A percentile compares a stretch with the other conserved stretches of the same genome.
Conservation (phyloP, 2,329 filamentous ascomycete genomes). For the Tolypocladium ovalisporum region DNA sequence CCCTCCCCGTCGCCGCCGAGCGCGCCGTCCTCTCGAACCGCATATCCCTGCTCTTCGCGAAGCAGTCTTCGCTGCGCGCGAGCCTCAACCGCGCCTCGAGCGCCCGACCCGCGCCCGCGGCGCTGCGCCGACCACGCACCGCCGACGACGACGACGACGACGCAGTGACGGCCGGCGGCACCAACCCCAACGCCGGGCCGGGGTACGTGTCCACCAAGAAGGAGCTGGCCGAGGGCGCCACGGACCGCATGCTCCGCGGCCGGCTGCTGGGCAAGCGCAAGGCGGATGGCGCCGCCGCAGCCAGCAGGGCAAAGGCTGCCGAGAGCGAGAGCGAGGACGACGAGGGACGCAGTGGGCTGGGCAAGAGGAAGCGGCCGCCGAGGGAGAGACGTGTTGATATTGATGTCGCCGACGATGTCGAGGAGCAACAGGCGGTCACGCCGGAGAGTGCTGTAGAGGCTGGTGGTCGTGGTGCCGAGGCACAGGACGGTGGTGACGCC, state of each 20-base stretch:
- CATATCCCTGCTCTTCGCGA: slow-evolving; percentile 27
- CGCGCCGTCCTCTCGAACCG: slow-evolving; percentile 28
- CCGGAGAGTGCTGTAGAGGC: not conserved
- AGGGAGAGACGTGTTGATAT: not conserved
- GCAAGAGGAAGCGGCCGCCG: slow-evolving; percentile 23
- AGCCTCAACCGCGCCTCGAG: slow-evolving; percentile 15
- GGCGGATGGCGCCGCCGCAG: slow-evolving; percentile 1
- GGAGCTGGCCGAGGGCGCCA: slow-evolving; percentile 10
- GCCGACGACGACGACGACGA: slow-evolving; percentile 6
- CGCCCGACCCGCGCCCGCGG: slow-evolving; percentile 5
- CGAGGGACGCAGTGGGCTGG: slow-evolving; percentile 24
- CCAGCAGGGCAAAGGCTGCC: slow-evolving; percentile 4
- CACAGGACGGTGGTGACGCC: not conserved
- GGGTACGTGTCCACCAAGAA: slow-evolving; percentile 22
- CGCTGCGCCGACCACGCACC: not conserved
- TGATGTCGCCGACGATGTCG: not conserved
- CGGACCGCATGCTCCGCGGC: slow-evolving; percentile 18
- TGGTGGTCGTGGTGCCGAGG: not conserved
- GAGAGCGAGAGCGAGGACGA: slow-evolving; percentile 26
- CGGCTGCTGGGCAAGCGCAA: slow-evolving; percentile 15
- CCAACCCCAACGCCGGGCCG: slow-evolving; percentile 26
- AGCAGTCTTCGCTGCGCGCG: slow-evolving; percentile 21
- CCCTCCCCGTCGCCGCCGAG: slow-evolving; percentile 25
- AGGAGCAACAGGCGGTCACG: too few species aligned
- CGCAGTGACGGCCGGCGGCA: slow-evolving; percentile 15